Evolutionary conservation across 352 stramenopile genomes (phyloP), one percentile per base, ranked within the genome.

Genomic region (Thraustochytrium sp.): DNA sequence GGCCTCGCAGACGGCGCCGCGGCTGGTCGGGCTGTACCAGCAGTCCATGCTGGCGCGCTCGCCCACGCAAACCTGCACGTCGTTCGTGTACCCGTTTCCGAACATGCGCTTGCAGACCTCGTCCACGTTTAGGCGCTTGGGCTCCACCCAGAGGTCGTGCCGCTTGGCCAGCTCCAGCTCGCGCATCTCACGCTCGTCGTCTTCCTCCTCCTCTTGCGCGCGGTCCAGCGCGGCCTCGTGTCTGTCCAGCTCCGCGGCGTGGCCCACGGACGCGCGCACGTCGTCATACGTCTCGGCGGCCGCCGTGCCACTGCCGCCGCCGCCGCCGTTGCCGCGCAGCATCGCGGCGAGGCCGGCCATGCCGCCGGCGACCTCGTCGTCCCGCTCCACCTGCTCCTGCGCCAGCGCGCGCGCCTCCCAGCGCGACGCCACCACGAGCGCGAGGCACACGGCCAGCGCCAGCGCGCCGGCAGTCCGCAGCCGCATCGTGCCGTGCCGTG

Each of bases 11-110:
- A 72, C n/a, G 36, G 59, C 40, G 26, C 59, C 59, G 21, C 40
- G 59, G 59, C 59, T 72, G 8, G 59, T 72, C 26, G 59, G 59
- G 59, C 59, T 72, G 59, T 72, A 72, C 59, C 59, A 72, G 59
- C 59, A 72, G 59, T 72, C 59, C 59, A 72, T 72, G 40, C 59
- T 72, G 59, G 59, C 59, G 26, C 46, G 1, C 36, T 72, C 59
- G 4, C 59, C 26, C 26, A 34, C 31, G 59, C 59, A 72, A 31
- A 72, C 46, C 40, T 72, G 59, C 26, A 72, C 4, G 8, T 34
- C 8, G 59, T 72, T 72, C 26, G 59, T 72, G 2, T 72, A 72
- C 3, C 59, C 59, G 40, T 72, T 72, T 18, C 59, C 59, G 40
- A 72, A 72, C 59, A 72, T 72, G 36, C 59, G 34, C 16, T 49